A percentile compares a stretch with the other conserved stretches of the same genome.
phyloP scores from a whole-genome alignment of 352 stramenopile species.

The Globisporangium uncinulatum region DNA sequence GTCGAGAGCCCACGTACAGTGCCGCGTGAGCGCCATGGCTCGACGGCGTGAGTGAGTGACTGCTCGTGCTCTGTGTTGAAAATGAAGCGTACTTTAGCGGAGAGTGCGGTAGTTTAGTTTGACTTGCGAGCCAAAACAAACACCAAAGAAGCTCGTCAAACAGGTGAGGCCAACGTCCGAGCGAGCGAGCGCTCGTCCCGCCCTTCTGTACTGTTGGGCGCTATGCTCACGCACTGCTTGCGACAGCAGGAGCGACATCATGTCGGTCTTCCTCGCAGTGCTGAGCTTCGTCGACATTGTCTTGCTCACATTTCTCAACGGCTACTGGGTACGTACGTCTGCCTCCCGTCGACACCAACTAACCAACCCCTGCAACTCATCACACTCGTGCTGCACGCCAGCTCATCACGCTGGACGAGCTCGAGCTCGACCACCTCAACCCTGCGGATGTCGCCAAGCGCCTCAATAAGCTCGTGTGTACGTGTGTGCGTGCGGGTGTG shows the following conservation, averaged over 20 bases:
- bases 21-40: conserved; percentile 40
- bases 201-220: no score
- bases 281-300: conserved; percentile 83
- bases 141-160: no score
- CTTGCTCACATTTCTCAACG: conserved; percentile 83
- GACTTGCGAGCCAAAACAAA: neutral
- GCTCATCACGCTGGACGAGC: conserved; percentile 81
- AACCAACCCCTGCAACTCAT: neutral
- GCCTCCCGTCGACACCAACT: neutral
- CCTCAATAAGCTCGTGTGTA: conserved; percentile 84
- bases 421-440: conserved; percentile 85
- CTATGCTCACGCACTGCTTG: no score
- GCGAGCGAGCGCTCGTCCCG: no score
- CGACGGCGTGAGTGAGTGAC: neutral
- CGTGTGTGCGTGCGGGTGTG: conserved; percentile 6
- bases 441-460: conserved; percentile 77
- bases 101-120: neutral
- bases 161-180: no score
- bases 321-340: conserved; percentile 67
- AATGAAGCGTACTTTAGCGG: neutral
- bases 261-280: conserved; percentile 73
- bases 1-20: conserved; percentile 31
- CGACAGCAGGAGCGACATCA: conserved; percentile 12
- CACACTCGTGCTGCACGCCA: conserved; percentile 11
- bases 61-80: neutral